Base-by-base conservation (phyloP, 371 early-diverging fungal genomes). In the Haplosporangium sp. region DNA sequence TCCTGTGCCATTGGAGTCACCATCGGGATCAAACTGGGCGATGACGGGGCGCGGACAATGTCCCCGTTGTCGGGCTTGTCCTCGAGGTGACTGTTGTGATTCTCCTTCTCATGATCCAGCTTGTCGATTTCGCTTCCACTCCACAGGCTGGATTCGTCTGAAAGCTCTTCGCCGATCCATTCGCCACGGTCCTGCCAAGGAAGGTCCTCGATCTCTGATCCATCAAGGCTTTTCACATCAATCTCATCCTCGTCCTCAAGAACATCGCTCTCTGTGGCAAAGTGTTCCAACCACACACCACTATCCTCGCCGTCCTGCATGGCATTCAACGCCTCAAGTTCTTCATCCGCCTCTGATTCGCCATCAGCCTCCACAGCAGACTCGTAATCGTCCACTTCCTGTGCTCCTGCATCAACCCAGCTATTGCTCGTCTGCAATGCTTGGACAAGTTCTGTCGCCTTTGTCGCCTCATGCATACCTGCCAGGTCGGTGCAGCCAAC, bases 331-430 rank as follows among this genome's bases (percentile, higher is more conserved):
- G 79, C 72, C 37, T 64, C 64, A 11, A 72, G 64, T 20, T 77
- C 79, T 43, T 72, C 65, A 16, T 72, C 72, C 7, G 68, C 68
- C 18, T 69, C 69, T 6, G 65, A 64, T 6, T 68, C 79, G 50
- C 65, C 79, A 6, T 72, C 79, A 4, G 47, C 79, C 37, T 79
- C 79, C n/a, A 48, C 21, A 7, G 79, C 79, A 42, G 79, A 79
- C 43, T 79, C 79, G 46, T 79, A 79, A 21, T 57, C 79, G 16
- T 71, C 69, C 1, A 42, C 46, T 11, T 72, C 73, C 41, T 68
- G 68, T 2, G 79, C 79, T n/a, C 73, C 79, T n/a, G 68, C 79
- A 57, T 79, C 79, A n/a, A 73, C 79, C 79, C 79, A 79, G 63
- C 60, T 69, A 51, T 79, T 68, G 59, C 79, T 79, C 1, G 62